Evolutionary conservation across 768 basidiomycete species (phyloP).

Genomic region (Termitomyces sp.): DNA sequence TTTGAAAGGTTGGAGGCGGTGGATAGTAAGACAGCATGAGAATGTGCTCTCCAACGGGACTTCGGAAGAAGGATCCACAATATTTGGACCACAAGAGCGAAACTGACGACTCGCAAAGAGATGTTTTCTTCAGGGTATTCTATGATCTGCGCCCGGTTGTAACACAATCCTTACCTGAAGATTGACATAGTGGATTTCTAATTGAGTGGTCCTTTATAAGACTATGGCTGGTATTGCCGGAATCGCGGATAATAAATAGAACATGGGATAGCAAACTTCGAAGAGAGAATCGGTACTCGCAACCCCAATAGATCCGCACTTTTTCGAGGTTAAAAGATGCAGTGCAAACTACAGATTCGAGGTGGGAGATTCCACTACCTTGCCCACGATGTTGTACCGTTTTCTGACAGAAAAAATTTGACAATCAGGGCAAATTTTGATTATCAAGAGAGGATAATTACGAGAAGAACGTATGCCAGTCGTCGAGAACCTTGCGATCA

Average conservation of each 20-base stretch:
- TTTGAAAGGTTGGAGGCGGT: not conserved
- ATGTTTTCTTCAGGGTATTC: not conserved
- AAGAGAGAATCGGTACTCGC: not conserved
- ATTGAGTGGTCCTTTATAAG: not conserved
- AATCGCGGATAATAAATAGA: not conserved
- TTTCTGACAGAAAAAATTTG: constrained; percentile 39
- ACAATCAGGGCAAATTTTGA: not conserved
- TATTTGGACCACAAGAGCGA: too few relatives aligned
- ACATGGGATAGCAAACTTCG: constrained; percentile 1
- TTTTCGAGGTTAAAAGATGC: not conserved
- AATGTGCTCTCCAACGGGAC: not conserved
- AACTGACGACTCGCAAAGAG: not conserved
- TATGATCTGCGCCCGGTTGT: not conserved
- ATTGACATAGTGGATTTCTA: not conserved
- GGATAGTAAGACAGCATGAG: not conserved
- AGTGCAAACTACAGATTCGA: constrained; percentile 7
- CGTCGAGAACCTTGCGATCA: constrained; percentile 75
- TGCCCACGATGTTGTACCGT: constrained; percentile 85
- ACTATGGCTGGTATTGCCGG: constrained; percentile 3
- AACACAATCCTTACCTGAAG: not conserved
- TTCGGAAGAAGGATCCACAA: not conserved
- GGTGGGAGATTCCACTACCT: constrained; percentile 46
- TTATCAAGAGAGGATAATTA: constrained; percentile 35
- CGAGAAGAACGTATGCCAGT: constrained; percentile 87
- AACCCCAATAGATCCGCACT: not conserved